These are phyloP conservation scores for Trichoderma sp. DNA, from an alignment of 2,329 filamentous ascomycete genomes.

Conservation along the genomic window DNA sequence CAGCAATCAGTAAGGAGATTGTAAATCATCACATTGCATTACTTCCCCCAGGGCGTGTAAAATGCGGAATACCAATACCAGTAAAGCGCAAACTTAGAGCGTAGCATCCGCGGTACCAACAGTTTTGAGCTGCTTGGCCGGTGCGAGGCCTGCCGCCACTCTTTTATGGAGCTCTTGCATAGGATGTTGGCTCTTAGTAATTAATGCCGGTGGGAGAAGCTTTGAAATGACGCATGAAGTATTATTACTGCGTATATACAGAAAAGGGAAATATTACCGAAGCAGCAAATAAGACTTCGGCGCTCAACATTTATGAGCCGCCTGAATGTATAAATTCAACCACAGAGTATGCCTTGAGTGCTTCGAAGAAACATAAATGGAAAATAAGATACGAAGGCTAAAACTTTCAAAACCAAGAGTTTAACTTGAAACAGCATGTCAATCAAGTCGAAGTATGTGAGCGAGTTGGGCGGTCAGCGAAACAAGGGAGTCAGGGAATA, in stretches of 20 bases:
- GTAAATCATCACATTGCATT: not conserved
- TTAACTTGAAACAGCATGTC: not conserved
- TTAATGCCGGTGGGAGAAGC: not conserved
- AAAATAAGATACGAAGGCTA: not conserved
- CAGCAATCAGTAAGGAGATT: not conserved
- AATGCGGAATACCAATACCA: not conserved
- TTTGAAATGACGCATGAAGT: no score
- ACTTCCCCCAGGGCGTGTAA: not conserved
- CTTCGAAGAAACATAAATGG: not conserved
- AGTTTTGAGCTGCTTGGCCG: not conserved
- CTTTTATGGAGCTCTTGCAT: not conserved
- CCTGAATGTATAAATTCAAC: not conserved
- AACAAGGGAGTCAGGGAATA: not conserved
- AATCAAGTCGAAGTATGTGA: not conserved
- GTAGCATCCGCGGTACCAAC: not conserved
- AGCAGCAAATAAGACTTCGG: not conserved
- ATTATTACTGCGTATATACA: not conserved
- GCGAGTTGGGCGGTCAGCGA: not conserved
- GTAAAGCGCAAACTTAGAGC: not conserved
- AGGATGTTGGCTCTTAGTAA: not conserved
- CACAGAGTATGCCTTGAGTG: not conserved
- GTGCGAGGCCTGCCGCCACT: not conserved
- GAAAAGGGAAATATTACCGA: not conserved
- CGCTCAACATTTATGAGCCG: not conserved
- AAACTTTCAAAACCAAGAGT: not conserved